Percentiles rank a stretch among this genome's conserved stretches.
Evolutionary conservation across 176 grass and related monocot species (phyloP).

Genomic region (Aegilops sharonensis): DNA sequence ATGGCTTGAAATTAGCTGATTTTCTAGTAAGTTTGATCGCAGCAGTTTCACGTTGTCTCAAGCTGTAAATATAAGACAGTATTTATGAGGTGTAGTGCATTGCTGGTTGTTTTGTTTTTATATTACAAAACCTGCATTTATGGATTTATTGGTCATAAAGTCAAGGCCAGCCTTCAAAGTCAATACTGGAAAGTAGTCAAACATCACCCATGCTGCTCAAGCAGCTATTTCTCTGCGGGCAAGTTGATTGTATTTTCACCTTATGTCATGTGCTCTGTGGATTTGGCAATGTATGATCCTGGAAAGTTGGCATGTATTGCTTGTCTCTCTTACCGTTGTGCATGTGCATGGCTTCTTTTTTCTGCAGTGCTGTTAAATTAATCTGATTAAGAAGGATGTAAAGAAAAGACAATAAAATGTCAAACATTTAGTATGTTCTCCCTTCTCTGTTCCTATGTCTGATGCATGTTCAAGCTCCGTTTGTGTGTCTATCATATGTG

Average conservation of each 20-base stretch:
- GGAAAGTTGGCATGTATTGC: slow-evolving; percentile 5
- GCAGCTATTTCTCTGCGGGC: background rate
- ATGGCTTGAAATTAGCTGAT: background rate
- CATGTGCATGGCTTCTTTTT: background rate
- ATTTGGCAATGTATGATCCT: background rate
- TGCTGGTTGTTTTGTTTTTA: background rate
- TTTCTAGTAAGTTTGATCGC: background rate
- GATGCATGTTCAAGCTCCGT: background rate
- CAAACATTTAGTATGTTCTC: background rate
- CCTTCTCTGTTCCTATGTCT: background rate
- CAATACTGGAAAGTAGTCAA: background rate
- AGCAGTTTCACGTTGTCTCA: background rate
- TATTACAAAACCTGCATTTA: background rate
- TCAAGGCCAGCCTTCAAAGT: background rate
- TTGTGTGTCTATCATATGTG: background rate
- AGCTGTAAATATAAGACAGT: background rate
- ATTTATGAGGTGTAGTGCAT: background rate
- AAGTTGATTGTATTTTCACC: background rate
- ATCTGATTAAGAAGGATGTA: background rate
- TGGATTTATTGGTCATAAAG: background rate
- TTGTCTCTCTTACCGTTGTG: background rate
- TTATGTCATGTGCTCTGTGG: background rate
- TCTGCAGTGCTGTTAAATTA: background rate
- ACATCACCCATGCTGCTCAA: background rate
- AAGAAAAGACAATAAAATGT: slow-evolving; percentile 11